Conservation (phyloP, 495 filamentous ascomycete genomes). For the Penicillium crystallinum region DNA sequence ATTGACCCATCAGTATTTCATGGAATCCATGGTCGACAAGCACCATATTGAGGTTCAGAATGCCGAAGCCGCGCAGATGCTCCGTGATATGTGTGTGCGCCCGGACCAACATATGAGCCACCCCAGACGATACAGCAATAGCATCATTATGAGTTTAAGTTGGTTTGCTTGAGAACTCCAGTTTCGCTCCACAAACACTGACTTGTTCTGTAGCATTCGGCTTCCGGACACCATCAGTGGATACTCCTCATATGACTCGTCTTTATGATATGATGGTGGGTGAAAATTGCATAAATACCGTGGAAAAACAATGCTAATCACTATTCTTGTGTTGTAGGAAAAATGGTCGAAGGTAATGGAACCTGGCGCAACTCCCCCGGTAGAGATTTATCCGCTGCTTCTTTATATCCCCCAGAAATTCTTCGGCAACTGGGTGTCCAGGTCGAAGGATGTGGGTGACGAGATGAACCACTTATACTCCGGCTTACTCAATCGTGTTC, state of each 20-base stretch:
- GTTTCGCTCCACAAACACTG: too few relatives aligned
- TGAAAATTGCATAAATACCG: not conserved
- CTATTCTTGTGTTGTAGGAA: not conserved
- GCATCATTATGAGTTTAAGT: conserved; percentile 22
- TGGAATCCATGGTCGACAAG: conserved; percentile 22
- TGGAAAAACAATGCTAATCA: not conserved
- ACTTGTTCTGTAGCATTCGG: not conserved
- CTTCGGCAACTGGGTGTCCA: conserved; percentile 34
- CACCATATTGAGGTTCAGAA: conserved; percentile 6
- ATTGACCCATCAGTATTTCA: conserved; percentile 29
- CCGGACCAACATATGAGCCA: conserved; percentile 35
- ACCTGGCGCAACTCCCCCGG: conserved; percentile 41
- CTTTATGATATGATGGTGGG: not conserved
- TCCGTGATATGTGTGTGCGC: conserved; percentile 25
- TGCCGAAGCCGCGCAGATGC: conserved; percentile 20
- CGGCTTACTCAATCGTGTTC: not conserved
- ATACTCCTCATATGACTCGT: conserved; percentile 2
- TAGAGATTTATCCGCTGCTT: conserved; percentile 42
- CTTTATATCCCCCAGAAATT: conserved; percentile 30
- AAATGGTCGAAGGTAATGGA: conserved; percentile 26
- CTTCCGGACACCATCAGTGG: not conserved
- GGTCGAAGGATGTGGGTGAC: conserved; percentile 28
- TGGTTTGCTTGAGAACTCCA: too few relatives aligned
- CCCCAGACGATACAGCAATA: conserved; percentile 42
- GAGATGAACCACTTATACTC: conserved; percentile 35